Evolutionary conservation across 2,329 filamentous ascomycete genomes (phyloP).

Genomic region (Fusarium veterinarium): DNA sequence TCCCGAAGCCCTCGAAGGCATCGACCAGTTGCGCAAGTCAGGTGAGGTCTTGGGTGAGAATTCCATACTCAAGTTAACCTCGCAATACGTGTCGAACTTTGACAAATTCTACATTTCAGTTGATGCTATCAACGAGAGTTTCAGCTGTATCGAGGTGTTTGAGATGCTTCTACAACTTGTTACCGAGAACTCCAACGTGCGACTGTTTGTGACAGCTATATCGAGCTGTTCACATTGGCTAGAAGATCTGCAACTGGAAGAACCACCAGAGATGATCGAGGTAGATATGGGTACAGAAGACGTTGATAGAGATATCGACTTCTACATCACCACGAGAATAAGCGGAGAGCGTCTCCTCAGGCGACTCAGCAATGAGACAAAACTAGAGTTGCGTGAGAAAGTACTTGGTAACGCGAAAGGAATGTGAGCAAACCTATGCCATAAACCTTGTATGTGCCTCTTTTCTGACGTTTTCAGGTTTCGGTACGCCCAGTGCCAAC

Average conservation of each 20-base stretch:
- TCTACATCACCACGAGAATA: background rate
- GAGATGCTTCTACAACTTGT: accelerated
- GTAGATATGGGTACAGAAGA: background rate
- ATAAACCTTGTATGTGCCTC: accelerated
- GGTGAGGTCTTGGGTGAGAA: accelerated
- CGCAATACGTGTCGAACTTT: accelerated
- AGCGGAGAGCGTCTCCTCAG: background rate
- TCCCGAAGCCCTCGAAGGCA: background rate
- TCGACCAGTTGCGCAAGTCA: background rate
- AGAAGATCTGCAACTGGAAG: background rate
- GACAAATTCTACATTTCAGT: background rate
- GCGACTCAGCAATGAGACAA: background rate
- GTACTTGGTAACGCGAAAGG: background rate
- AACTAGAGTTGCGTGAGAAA: background rate
- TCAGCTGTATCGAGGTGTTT: accelerated
- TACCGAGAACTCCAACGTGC: accelerated
- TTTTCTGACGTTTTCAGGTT: background rate
- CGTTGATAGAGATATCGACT: background rate
- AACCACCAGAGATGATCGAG: accelerated
- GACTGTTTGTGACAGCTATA: accelerated
- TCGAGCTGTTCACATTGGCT: background rate
- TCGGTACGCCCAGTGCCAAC: background rate
- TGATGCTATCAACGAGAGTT: background rate
- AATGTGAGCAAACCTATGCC: background rate
- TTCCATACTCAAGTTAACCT: accelerated